These are phyloP conservation scores for Astragalus glycyphyllos DNA, from an alignment of 306 rosid species.

Conservation along the genomic window DNA sequence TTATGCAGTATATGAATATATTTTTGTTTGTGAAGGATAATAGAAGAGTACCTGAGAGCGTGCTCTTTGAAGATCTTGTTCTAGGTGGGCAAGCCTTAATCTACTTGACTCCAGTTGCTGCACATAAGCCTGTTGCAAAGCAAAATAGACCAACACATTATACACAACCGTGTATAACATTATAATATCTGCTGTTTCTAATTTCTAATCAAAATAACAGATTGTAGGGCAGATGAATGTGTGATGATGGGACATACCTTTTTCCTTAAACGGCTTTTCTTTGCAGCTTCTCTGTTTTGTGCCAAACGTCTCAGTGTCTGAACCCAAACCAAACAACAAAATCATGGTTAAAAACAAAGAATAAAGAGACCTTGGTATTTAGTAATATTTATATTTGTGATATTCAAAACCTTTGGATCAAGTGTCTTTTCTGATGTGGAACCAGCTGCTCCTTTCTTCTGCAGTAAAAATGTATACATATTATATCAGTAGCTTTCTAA, in stretches of 20 bases:
- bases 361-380: neutral
- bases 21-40: neutral
- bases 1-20: neutral
- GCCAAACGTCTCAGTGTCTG: constrained; percentile 94
- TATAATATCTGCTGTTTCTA: neutral
- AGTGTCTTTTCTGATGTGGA: constrained; percentile 82
- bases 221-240: neutral
- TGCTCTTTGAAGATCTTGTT: constrained; percentile 89
- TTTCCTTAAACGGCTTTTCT: constrained; percentile 91
- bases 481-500: neutral
- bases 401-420: constrained; percentile 78
- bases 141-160: neutral
- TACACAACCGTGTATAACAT: neutral
- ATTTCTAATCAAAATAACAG: neutral
- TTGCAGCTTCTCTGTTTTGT: constrained; percentile 97
- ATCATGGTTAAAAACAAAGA: neutral
- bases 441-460: constrained; percentile 76
- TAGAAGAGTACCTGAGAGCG: constrained; percentile 75
- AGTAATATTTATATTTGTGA: neutral
- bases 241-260: constrained; percentile 61
- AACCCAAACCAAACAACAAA: constrained; percentile 32
- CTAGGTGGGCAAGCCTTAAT: constrained; percentile 80
- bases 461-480: constrained; percentile 42
- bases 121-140: constrained; percentile 72
- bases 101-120: constrained; percentile 91